These are phyloP conservation scores for Kurtzmaniella cleridarum DNA, from an alignment of 805 yeast species.

Conservation along the genomic window DNA sequence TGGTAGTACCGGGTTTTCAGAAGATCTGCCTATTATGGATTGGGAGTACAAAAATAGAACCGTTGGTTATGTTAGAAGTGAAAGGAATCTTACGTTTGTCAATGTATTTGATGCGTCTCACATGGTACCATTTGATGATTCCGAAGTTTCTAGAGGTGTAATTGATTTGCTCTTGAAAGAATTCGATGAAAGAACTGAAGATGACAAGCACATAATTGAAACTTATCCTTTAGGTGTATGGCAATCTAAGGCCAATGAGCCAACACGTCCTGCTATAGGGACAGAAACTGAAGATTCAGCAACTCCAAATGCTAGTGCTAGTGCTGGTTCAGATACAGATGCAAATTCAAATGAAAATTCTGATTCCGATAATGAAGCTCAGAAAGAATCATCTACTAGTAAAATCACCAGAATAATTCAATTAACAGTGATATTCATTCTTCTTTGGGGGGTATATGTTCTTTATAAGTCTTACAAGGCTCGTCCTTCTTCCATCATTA, in stretches of 20 bases:
- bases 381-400: constrained; percentile 9
- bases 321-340: background rate
- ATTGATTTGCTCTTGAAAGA: constrained; percentile 46
- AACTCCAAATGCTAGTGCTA: constrained; percentile 3
- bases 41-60: constrained; percentile 41
- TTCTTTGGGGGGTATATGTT: constrained; percentile 38
- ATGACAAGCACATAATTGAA: constrained; percentile 14
- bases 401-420: constrained; percentile 35
- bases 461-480: constrained; percentile 32
- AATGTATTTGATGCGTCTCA: constrained; percentile 76
- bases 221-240: constrained; percentile 28
- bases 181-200: constrained; percentile 14
- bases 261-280: background rate
- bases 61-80: constrained; percentile 40
- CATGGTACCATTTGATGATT: constrained; percentile 87
- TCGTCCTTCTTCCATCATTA: constrained; percentile 38
- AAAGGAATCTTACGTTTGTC: constrained; percentile 71
- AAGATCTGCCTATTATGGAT: constrained; percentile 19
- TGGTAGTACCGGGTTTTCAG: constrained; percentile 49
- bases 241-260: constrained; percentile 2
- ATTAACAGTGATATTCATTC: constrained; percentile 29
- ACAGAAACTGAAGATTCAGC: constrained; percentile 1
- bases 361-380: constrained; percentile 2
- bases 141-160: constrained; percentile 64
- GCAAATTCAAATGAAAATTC: background rate